phyloP scores from a whole-genome alignment of 305 asterid species.

The Fraxinus latifolia region DNA sequence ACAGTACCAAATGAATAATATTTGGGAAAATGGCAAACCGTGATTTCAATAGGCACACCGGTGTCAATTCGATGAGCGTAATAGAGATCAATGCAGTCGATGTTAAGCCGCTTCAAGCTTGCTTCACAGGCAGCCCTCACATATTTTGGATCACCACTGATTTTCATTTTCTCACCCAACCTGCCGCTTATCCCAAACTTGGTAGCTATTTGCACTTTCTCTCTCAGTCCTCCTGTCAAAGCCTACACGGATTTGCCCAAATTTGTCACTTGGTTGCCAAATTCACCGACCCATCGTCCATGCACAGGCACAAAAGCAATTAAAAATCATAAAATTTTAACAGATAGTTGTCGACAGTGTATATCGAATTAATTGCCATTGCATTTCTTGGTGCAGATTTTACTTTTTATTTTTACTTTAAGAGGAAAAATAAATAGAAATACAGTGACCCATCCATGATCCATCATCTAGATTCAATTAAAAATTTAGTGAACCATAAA shows the following conservation, averaged over 20 bases:
- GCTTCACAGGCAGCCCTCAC: slow-evolving; percentile 48
- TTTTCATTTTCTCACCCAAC: slow-evolving; percentile 14
- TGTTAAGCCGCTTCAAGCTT: slow-evolving; percentile 44
- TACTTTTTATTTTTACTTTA: not conserved
- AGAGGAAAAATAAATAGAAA: not conserved
- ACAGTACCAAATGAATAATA: not conserved
- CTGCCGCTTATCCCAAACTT: slow-evolving; percentile 26
- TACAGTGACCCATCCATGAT: not conserved
- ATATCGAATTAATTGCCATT: not conserved
- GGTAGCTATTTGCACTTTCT: slow-evolving; percentile 34
- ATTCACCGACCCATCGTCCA: not conserved
- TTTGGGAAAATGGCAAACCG: slow-evolving; percentile 21
- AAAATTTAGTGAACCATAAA: not conserved
- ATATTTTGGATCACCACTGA: slow-evolving; percentile 40
- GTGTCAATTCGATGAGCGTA: slow-evolving; percentile 45
- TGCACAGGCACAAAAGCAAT: not conserved
- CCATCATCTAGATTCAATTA: not conserved
- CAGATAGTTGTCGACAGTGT: not conserved
- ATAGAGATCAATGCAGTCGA: slow-evolving; percentile 46
- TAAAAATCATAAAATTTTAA: not conserved
- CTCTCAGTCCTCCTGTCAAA: slow-evolving; percentile 32
- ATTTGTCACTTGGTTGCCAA: not conserved
- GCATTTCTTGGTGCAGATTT: not conserved
- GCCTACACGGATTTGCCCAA: slow-evolving; percentile 26
- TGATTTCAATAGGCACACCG: slow-evolving; percentile 46